A percentile compares a stretch with the other conserved stretches of the same genome.
Evolutionary conservation across 2,329 filamentous ascomycete genomes (phyloP).

Genomic region (Aureobasidium uvarum): DNA sequence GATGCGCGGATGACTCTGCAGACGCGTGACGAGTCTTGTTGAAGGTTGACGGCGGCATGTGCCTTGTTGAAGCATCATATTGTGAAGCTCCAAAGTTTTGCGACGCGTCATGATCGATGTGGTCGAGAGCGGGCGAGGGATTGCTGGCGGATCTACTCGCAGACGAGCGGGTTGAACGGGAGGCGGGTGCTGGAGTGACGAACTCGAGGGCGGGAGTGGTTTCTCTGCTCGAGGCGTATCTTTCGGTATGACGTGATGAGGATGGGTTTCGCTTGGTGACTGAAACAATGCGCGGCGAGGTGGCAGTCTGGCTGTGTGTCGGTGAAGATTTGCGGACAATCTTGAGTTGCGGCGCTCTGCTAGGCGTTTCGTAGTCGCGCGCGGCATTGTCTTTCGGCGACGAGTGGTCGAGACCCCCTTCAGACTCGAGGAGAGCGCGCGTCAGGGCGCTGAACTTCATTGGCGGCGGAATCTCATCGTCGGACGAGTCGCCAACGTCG

Average conservation of each 20-base stretch:
- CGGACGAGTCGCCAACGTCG: conserved; percentile 77
- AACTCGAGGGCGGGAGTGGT: conserved; percentile 38
- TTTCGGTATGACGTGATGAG: conserved; percentile 34
- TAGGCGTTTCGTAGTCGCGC: conserved; percentile 38
- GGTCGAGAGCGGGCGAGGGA: conserved; percentile 37
- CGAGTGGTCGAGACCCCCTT: not conserved
- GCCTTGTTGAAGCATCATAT: conserved; percentile 28
- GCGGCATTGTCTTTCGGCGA: conserved; percentile 3
- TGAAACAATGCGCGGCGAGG: conserved; percentile 40
- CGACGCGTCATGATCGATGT: not conserved
- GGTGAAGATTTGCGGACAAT: conserved; percentile 40
- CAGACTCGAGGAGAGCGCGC: conserved; percentile 69
- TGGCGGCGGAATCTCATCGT: conserved; percentile 84
- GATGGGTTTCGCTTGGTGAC: conserved; percentile 35
- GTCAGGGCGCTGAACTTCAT: conserved; percentile 94
- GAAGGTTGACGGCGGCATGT: conserved; percentile 44
- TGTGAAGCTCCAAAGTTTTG: conserved; percentile 14
- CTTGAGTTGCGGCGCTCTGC: conserved; percentile 38
- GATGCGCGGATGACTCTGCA: conserved; percentile 64
- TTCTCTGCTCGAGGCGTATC: conserved; percentile 31
- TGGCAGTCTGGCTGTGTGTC: conserved; percentile 32
- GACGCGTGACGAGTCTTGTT: conserved; percentile 49
- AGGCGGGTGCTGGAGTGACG: conserved; percentile 41
- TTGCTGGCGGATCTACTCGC: conserved; percentile 36
- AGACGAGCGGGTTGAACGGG: conserved; percentile 32